Evolutionary conservation across 139 green algal species (phyloP), one percentile per base, ranked within the genome.

Genomic region (Parachlorella kessleri): DNA sequence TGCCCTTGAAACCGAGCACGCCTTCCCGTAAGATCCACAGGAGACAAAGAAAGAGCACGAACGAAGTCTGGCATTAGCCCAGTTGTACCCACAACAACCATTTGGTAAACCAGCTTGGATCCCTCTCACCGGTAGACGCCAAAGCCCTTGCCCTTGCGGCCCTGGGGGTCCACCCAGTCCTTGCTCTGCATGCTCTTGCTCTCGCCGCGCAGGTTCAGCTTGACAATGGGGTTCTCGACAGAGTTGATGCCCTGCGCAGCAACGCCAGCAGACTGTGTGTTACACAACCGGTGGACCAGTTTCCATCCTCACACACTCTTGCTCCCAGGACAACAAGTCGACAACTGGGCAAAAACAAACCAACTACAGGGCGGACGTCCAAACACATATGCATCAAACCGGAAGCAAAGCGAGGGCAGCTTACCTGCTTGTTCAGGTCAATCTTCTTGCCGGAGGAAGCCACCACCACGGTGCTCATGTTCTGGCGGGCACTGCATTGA

Each of bases 91-190:
- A n/a, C n/a, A n/a, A n/a, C n/a, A n/a, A n/a, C n/a, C n/a, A n/a
- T n/a, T n/a, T n/a, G n/a, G n/a, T n/a, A n/a, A n/a, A n/a, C n/a
- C n/a, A n/a, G n/a, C n/a, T n/a, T n/a, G n/a, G n/a, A n/a, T n/a
- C n/a, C n/a, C n/a, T n/a, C n/a, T n/a, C n/a, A n/a, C 23, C 81
- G 82, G 94, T 96, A 98, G 53, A 98, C 94, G 53, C 94, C 94
- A 48, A 88, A 91, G 79, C 94, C 93, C 83, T 92, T 92, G 78
- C 91, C 95, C 91, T 97, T 97, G 88, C 94, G 93, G 72, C 95
- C 95, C 84, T 92, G 88, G 35, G 92, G 33, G 80, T 98, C 95
- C 14, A 83, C 75, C 95, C 95, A 98, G 75, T 90, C 86, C 90
- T 97, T 97, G 64, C 94, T 89, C 69, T 90, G 69, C 92, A 96